Evolutionary conservation across 2,329 filamentous ascomycete genomes (phyloP), one percentile per base, ranked within the genome.

Genomic region (Botrytis paeoniae): DNA sequence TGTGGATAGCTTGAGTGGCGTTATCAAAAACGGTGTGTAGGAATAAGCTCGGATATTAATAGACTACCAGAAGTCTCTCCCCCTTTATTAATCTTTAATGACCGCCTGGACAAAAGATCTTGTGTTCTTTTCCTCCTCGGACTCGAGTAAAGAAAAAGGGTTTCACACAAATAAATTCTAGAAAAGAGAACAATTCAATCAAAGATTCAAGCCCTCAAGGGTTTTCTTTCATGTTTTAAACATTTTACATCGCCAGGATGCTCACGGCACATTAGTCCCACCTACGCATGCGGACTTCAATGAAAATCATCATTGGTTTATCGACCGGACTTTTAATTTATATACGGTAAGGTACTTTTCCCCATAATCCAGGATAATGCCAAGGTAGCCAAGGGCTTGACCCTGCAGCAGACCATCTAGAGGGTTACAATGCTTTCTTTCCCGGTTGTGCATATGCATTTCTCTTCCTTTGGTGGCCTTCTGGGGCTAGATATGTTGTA

Each of bases 381-480:
- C 69, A 71, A 71, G 69, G 35, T n/a, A 35, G 45, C 60, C 69
- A 65, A 71, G 60, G 69, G 37, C 45, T 71, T 32, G n/a, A 18
- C n/a, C 41, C 43, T 64, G 57, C 45, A 54, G 64, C 45, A 54
- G 62, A 65, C 43, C 25, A 66, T n/a, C 25, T 16, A 39, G n/a
- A 66, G 32, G 9, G 45, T 29, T 39, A 54, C 25, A 22, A 54
- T 20, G 48, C 45, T 32, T 18, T 39, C 64, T n/a, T 39, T 68
- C 20, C 45, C 64, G 22, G 5, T 68, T 18, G 25, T 68, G 64
- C 45, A 66, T 66, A 66, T 66, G 63, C 63, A 35, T n/a, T 37
- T 37, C n/a, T 45, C 45, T 63, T 20, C 37, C 37, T 41, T 29
- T 41, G 37, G 16, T 63, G 60, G 60, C 25, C 29, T 39, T 25